Evolutionary conservation across 2,329 filamentous ascomycete genomes (phyloP).

Genomic region (Neonectria coccinea): DNA sequence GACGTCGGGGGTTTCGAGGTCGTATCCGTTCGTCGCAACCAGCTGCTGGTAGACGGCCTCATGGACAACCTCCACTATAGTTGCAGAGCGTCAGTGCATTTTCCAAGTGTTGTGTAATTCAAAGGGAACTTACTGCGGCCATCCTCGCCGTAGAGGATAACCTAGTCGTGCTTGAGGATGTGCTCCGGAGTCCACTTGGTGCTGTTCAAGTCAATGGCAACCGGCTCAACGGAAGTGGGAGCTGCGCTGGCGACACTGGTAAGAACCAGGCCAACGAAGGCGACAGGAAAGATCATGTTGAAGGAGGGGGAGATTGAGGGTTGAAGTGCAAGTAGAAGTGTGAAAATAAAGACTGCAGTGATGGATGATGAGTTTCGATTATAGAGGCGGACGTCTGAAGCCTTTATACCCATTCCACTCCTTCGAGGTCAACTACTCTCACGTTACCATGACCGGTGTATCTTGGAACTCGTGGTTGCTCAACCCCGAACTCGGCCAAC

Average conservation of each 20-base stretch:
- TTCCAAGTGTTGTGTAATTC: neutral
- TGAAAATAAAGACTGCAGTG: neutral
- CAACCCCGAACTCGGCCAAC: neutral
- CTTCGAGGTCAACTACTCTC: neutral
- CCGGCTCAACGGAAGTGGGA: slow-evolving; percentile 15
- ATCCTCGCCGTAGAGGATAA: slow-evolving; percentile 31
- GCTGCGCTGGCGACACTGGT: slow-evolving; percentile 18
- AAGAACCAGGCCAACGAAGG: slow-evolving; percentile 13
- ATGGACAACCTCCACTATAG: slow-evolving; percentile 17
- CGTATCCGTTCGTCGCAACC: neutral
- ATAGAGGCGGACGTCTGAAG: neutral
- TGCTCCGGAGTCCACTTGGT: slow-evolving; percentile 32
- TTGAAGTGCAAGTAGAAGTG: neutral
- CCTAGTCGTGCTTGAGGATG: slow-evolving; percentile 29
- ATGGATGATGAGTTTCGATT: neutral
- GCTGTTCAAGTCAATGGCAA: slow-evolving; percentile 25
- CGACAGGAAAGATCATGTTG: slow-evolving; percentile 17
- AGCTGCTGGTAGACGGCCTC: slow-evolving; percentile 3
- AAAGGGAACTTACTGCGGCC: slow-evolving; percentile 16
- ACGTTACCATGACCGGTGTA: neutral
- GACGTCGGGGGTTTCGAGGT: slow-evolving; percentile 1
- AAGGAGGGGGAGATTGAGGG: neutral
- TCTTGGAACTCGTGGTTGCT: neutral
- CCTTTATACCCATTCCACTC: neutral
- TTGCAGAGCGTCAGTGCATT: neutral